Percentiles rank a stretch among this genome's conserved stretches.
These are phyloP conservation scores for Actinomucor elegans DNA, from an alignment of 371 early-diverging fungal genomes.

Conservation along the genomic window DNA sequence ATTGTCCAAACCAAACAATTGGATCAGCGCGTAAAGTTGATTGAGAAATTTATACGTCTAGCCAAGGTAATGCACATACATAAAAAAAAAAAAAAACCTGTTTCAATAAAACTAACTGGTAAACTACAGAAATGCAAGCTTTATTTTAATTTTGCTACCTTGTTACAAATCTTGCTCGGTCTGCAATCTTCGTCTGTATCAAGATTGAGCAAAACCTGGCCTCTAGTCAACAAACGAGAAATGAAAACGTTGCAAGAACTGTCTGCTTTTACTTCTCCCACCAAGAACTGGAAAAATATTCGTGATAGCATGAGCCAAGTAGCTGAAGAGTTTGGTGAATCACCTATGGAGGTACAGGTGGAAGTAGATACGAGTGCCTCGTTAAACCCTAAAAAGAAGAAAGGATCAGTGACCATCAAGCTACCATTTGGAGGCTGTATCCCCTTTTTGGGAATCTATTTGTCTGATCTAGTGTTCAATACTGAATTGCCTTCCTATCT, in stretches of 20 bases:
- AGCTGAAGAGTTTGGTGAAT: constrained; percentile 59
- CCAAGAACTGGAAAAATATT: constrained; percentile 52
- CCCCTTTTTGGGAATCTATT: constrained; percentile 61
- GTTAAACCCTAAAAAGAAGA: constrained; percentile 20
- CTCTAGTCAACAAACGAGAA: constrained; percentile 48
- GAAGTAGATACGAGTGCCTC: constrained; percentile 23
- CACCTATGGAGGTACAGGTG: constrained; percentile 51
- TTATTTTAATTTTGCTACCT: constrained; percentile 65
- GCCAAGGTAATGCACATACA: constrained; percentile 51
- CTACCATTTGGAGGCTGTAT: constrained; percentile 60
- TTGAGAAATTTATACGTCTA: constrained; percentile 74
- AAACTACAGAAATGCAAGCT: constrained; percentile 54
- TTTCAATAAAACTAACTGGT: too few species aligned
- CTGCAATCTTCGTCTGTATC: constrained; percentile 63
- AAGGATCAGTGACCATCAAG: constrained; percentile 33
- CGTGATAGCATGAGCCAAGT: constrained; percentile 64
- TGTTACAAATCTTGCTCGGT: constrained; percentile 64
- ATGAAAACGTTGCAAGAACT: constrained; percentile 57
- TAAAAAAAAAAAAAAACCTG: too few species aligned
- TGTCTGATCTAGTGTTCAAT: constrained; percentile 68
- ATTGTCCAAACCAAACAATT: constrained; percentile 56
- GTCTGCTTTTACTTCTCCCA: constrained; percentile 46
- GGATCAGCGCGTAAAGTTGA: constrained; percentile 59
- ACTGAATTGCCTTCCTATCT: constrained; percentile 62
- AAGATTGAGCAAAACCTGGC: constrained; percentile 63